Conservation (phyloP, 2,329 filamentous ascomycete genomes). For the Thermothelomyces thermophilus region DNA sequence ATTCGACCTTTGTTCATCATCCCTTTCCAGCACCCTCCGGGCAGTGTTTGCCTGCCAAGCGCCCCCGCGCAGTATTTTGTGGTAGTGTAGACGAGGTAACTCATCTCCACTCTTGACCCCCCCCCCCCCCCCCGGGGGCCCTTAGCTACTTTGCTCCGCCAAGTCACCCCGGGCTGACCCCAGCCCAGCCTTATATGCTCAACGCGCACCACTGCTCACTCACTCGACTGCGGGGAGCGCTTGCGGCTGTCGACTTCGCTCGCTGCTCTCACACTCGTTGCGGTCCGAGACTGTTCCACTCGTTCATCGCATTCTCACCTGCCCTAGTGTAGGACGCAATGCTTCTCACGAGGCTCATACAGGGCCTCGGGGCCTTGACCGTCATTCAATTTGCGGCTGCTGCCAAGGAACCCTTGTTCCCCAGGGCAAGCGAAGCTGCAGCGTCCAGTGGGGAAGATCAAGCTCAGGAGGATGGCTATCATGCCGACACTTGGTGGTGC, state of each 20-base stretch:
- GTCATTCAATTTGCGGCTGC: slow-evolving; percentile 20
- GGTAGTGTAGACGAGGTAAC: too few species aligned
- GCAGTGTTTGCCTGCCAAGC: slow-evolving; percentile 23
- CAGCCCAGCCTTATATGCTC: slow-evolving; percentile 22
- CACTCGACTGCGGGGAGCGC: slow-evolving; percentile 2
- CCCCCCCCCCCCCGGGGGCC: too few species aligned
- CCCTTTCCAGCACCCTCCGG: too few species aligned
- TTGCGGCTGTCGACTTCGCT: slow-evolving; percentile 18
- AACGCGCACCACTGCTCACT: slow-evolving; percentile 16
- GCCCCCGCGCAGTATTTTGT: slow-evolving; percentile 18
- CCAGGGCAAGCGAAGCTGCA: slow-evolving; percentile 17
- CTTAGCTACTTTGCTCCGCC: too few species aligned
- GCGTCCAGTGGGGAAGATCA: slow-evolving; percentile 17
- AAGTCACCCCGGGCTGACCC: slow-evolving; percentile 2
- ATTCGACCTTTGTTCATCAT: too few species aligned
- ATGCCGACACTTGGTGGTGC: background rate
- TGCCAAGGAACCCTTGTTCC: slow-evolving; percentile 15
- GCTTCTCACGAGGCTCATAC: slow-evolving; percentile 23
- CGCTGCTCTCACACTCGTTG: slow-evolving; percentile 23
- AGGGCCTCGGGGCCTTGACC: slow-evolving; percentile 22
- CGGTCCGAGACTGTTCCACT: slow-evolving; percentile 11
- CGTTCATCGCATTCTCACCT: slow-evolving; percentile 7
- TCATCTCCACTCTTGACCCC: slow-evolving; percentile 15
- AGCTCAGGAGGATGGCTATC: slow-evolving; percentile 6
- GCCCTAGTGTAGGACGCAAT: slow-evolving; percentile 17